Evolutionary conservation across 2,329 filamentous ascomycete genomes (phyloP), one percentile per base, ranked within the genome.

Genomic region (Aureobasidium sp.): DNA sequence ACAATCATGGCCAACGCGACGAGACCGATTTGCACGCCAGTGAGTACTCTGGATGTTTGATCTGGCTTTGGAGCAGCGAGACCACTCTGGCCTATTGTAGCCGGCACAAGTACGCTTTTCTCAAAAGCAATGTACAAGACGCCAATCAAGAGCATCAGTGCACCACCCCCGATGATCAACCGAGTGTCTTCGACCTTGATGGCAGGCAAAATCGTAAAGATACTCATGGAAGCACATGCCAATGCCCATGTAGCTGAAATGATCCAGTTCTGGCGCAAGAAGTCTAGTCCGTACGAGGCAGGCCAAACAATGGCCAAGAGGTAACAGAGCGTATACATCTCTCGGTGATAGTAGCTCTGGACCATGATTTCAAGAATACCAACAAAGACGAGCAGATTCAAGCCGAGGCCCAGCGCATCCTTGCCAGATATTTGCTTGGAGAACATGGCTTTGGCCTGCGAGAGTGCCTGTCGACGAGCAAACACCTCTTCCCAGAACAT

Each of bases 401-500:
- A 66, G 0, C 80, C 68, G 44, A 96, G 79, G 31, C 83, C 81
- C 25, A 83, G 66, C 34, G 82, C 75, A 29, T 83, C 84, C 25
- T 80, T 77, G 31, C 82, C 76, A 0, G 87, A 86, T 61, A 82
- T 79, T 67, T 92, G 82, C 0, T 84, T 81, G 66, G 96, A 86
- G 9, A 97, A 77, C 55, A 84, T 80, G 65, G 81, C 82, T 57
- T 82, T 80, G 3, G 91, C 92, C 65, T 86, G 82, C 6, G 77
- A 70, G 14, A 97, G 74, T 45, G 89, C 89, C 49, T 82, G 80
- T 62, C 91, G 83, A 31, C 89, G 85, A 3, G 90, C 89, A 74
- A 88, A 93, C 0, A 97, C 90, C 70, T 97, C 92, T 74, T 97
- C 93, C 94, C 94, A 99, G 77, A 99, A 97, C 62, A 90, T 83